Evolutionary conservation across 2,329 filamentous ascomycete genomes (phyloP), one percentile per base, ranked within the genome.

Genomic region (Sarocladiaceae sp.): DNA sequence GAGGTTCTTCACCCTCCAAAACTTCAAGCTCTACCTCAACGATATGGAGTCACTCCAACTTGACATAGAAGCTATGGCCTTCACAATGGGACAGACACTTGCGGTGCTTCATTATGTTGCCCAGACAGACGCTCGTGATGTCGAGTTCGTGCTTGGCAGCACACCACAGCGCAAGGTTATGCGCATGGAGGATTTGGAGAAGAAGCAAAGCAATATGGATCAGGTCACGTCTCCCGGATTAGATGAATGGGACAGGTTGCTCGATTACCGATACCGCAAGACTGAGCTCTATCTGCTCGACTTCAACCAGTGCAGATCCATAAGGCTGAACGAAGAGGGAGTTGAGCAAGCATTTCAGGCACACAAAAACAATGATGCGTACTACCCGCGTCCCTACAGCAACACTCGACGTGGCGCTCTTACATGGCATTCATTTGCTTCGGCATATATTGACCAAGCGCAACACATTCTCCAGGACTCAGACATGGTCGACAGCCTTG

Each of bases 41-140:
- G 63, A 66, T 18, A 57, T 68, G 54, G 3, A 57, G 0, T 56
- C 62, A 0, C 50, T 67, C 0, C 15, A 50, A 1, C 26, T 70
- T 1, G 55, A 63, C 2, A 53, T 60, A 4, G 22, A 57, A 0
- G 15, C 20, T 0, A 52, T 64, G 1, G 60, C 62, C 15, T 18
- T 25, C 2, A 50, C 40, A 1, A 64, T 69, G 58, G 66, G 53
- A 0, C 42, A 55, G 20, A 55, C 65, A 1, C 54, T 70, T 1
- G 65, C 65, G 0, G 36, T 64, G 1, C 58, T 70, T 57, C 66
- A 69, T 39, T 70, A 64, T 65, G 58, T 22, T 0, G 66, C 64
- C 0, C 54, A 47, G 10, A 60, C 56, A 0, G 64, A 70, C 22
- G 67, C 59, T 0, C 54, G 58, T 3, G 66, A 64, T 17, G 58